A percentile compares a stretch with the other conserved stretches of the same genome.
Conservation (phyloP, 305 asterid species). For the Fraxinus xanthoxyloides region DNA sequence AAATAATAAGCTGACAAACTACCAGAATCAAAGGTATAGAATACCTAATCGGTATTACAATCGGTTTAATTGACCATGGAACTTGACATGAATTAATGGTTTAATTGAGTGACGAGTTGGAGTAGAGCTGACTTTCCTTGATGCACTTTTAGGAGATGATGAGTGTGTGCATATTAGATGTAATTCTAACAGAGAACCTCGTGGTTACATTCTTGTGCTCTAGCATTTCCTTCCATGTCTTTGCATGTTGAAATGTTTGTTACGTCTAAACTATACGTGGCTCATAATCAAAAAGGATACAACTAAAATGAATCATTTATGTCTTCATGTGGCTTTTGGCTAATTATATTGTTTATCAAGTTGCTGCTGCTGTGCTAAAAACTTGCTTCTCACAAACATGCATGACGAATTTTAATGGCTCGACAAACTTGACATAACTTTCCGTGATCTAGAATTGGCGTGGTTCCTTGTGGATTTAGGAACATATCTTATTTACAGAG, state of each 20-base stretch:
- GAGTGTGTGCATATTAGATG: background rate
- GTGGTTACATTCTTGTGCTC: background rate
- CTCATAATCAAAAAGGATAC: background rate
- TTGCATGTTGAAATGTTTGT: background rate
- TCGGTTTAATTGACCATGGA: background rate
- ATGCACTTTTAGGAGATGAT: background rate
- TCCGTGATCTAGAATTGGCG: background rate
- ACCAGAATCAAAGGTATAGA: background rate
- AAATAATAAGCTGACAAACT: background rate
- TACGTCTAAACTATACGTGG: background rate
- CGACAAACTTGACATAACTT: background rate
- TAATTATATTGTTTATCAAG: background rate
- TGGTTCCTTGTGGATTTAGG: background rate
- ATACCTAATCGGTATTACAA: background rate
- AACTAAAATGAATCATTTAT: background rate
- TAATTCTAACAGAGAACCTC: background rate
- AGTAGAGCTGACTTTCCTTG: background rate
- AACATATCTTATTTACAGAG: background rate
- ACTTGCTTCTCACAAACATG: background rate
- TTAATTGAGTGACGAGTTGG: background rate
- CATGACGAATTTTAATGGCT: background rate
- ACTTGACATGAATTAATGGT: background rate
- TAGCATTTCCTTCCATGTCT: background rate
- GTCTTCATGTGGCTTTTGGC: background rate
- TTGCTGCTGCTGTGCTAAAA: background rate